These are phyloP conservation scores for Colletotrichum higginsianum DNA, from an alignment of 2,329 filamentous ascomycete genomes.

Conservation along the genomic window DNA sequence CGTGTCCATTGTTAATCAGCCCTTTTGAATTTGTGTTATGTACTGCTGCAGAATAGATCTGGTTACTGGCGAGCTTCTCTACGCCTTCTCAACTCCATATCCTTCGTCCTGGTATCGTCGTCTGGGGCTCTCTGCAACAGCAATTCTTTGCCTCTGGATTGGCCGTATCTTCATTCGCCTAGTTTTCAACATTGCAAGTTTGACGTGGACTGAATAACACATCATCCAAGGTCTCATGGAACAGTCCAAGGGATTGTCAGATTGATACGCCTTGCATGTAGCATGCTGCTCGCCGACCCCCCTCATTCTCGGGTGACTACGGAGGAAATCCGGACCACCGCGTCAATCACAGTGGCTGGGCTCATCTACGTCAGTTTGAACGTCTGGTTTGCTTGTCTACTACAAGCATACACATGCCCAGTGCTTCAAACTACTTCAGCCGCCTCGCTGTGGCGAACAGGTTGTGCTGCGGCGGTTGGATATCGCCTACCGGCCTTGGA, in stretches of 20 bases:
- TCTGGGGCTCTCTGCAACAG: too few species aligned
- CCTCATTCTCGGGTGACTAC: background rate
- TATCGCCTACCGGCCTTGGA: background rate
- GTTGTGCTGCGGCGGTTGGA: background rate
- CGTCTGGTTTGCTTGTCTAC: background rate
- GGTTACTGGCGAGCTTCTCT: too few species aligned
- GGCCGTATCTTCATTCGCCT: too few species aligned
- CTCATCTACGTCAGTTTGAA: conserved; percentile 5
- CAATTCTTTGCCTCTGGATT: background rate
- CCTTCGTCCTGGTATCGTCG: too few species aligned
- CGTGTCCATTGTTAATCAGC: too few species aligned
- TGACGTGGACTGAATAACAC: background rate
- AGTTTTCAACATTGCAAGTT: too few species aligned
- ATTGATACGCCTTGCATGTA: background rate
- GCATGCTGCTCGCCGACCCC: background rate
- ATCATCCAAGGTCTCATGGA: background rate
- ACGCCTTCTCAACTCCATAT: too few species aligned
- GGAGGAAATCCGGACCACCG: background rate
- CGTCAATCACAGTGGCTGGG: background rate
- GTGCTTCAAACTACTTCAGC: background rate
- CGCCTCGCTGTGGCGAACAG: background rate
- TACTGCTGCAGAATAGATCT: too few species aligned
- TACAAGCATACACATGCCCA: conserved; percentile 12
- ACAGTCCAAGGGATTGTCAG: background rate
- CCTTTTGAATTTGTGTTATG: background rate